These are phyloP conservation scores for Trichosporon sp. DNA, from an alignment of 1,284 basidiomycete species.

Conservation along the genomic window DNA sequence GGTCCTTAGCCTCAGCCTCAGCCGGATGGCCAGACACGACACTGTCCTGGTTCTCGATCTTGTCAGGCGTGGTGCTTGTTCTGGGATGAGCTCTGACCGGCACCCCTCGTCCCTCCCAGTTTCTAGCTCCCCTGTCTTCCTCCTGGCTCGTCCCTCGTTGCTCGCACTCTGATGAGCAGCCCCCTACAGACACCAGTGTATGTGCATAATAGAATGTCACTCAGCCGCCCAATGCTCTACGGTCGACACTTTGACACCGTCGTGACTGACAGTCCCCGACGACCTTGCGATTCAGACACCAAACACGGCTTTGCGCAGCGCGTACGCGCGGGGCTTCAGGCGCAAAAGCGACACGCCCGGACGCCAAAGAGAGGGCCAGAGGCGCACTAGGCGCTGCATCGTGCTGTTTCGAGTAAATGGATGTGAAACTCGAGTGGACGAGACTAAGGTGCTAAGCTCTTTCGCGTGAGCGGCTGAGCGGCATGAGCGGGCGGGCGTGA, in stretches of 20 bases:
- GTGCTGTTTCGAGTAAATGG: conserved; percentile 1
- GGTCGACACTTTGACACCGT: not conserved
- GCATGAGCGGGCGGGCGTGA: not conserved
- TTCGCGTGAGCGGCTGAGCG: not conserved
- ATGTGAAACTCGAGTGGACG: conserved; percentile 4
- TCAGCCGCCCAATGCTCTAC: not conserved
- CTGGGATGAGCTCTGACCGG: no score
- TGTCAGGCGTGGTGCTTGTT: no score
- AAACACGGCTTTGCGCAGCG: no score
- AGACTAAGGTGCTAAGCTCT: not conserved
- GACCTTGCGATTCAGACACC: no score
- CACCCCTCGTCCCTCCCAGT: not conserved
- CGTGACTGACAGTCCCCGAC: not conserved
- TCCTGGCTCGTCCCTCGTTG: no score
- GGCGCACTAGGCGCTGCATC: not conserved
- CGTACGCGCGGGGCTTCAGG: no score
- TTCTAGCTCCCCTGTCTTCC: not conserved
- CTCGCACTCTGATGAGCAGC: not conserved
- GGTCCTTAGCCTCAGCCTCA: not conserved
- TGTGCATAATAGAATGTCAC: conserved; percentile 4
- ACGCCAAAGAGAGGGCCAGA: not conserved
- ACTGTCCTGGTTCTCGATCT: not conserved
- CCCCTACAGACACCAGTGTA: not conserved
- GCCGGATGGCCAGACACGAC: not conserved
- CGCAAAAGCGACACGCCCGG: not conserved